Percentiles rank a stretch among this genome's conserved stretches.
These are phyloP conservation scores for Plasmodium coatneyi DNA, from an alignment of 169 alveolate genomes.

Conservation along the genomic window DNA sequence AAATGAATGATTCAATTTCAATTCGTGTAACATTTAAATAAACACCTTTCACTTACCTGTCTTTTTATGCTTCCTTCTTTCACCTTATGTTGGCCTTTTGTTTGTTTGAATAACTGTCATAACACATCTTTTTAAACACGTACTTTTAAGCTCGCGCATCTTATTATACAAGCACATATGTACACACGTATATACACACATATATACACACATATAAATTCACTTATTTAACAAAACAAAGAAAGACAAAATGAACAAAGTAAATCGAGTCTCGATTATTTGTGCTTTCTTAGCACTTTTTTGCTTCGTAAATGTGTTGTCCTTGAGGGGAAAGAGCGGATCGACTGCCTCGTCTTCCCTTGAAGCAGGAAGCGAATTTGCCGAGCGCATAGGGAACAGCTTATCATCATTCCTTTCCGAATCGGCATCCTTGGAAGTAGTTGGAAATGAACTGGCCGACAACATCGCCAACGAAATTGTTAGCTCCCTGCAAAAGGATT, in stretches of 20 bases:
- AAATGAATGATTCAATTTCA: conserved; percentile 14
- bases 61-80: conserved; percentile 7
- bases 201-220: not conserved
- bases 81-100: not conserved
- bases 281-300: conserved; percentile 35
- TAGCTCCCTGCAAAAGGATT: conserved; percentile 31
- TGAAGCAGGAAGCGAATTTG: conserved; percentile 34
- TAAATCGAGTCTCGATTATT: conserved; percentile 42
- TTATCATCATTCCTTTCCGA: conserved; percentile 45
- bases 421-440: conserved; percentile 14
- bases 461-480: conserved; percentile 42
- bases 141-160: not conserved
- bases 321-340: conserved; percentile 48
- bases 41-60: conserved; percentile 7
- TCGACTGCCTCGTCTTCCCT: conserved; percentile 21
- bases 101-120: conserved; percentile 19
- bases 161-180: not conserved
- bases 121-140: not conserved
- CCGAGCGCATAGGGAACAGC: conserved; percentile 29
- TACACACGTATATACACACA: not conserved
- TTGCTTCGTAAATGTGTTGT: conserved; percentile 40
- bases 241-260: conserved; percentile 50
- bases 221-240: not conserved
- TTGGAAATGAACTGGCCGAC: conserved; percentile 57
- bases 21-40: not conserved